Evolutionary conservation across 1,139 yeast genomes (phyloP), one percentile per base, ranked within the genome.

Genomic region (Blastobotrys raffinosifermentans): DNA sequence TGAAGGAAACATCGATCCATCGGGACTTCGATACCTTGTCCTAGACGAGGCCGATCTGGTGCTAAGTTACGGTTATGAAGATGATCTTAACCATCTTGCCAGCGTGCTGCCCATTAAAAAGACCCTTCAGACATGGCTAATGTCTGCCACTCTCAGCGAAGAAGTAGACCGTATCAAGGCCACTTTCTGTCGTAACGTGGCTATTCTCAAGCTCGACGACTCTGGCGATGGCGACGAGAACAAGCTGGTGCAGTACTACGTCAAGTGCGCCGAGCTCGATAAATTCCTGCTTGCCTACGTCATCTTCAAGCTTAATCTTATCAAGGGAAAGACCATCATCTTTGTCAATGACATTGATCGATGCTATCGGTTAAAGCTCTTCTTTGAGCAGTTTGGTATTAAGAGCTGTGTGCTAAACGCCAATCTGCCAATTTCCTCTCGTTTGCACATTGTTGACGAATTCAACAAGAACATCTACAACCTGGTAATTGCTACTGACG

Each of bases 21-120:
- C 72, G 19, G 62, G 70, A 20, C 73, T 91, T 38, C 71, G 72
- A 43, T 84, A 75, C 55, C 64, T 91, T 41, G 94, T 87, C 26
- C 83, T 93, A 48, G 99, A 93, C 66, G 99, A 93, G 62, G 97
- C 94, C 14, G 99, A 93, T 65, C 72, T 91, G 53, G 77, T 93
- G 32, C 66, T 86, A 40, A 81, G 94, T 2, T 93, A 84, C 59
- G 99, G 98, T 13, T 86, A 91, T 59, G 75, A 78, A 50, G 95
- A 86, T 5, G 98, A 93, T 61, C 69, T 93, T 47, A 64, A 71
- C 39, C 58, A 58, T 16, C 70, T 91, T 45, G 73, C 81, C 11
- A 69, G 70, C 17, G 73, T 66, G 46, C 64, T 86, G 46, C 91
- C 93, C 9, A 69, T 79, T 38, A 79, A 77, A 57, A 80, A 80